Conservation (phyloP, 2,329 filamentous ascomycete species). For the Cryphonectria carpinicola region DNA sequence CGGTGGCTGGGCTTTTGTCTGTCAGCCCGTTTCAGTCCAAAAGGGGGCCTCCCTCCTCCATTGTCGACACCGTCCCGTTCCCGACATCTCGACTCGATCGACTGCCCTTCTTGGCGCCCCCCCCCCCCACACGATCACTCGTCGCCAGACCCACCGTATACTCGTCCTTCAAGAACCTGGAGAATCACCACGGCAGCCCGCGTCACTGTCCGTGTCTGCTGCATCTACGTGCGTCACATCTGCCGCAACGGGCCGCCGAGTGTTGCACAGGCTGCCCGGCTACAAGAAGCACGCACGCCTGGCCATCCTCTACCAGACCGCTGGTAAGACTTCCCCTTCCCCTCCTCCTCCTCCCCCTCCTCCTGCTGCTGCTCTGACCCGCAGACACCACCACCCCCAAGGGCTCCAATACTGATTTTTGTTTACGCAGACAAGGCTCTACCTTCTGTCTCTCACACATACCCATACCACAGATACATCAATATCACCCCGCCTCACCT, state of each 20-base stretch:
- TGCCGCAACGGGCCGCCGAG: slow-evolving; percentile 2
- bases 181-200: not conserved
- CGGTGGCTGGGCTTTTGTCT: not conserved
- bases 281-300: not conserved
- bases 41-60: not conserved
- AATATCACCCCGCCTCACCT: slow-evolving; percentile 13
- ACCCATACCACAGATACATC: not conserved
- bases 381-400: not conserved
- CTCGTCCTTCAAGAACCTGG: not conserved
- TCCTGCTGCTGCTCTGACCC: not conserved
- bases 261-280: not conserved
- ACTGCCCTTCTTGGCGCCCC: not conserved
- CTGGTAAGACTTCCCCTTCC: not conserved
- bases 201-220: not conserved
- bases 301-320: not conserved
- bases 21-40: not conserved
- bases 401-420: not conserved
- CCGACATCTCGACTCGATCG: not conserved
- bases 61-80: not conserved
- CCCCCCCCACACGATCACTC: not conserved
- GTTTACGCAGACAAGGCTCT: not conserved
- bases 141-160: not conserved
- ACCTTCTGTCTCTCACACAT: not conserved
- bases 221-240: not conserved
- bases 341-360: not conserved